Base-by-base conservation (phyloP, 495 filamentous ascomycete species). In the Peziza echinospora region DNA sequence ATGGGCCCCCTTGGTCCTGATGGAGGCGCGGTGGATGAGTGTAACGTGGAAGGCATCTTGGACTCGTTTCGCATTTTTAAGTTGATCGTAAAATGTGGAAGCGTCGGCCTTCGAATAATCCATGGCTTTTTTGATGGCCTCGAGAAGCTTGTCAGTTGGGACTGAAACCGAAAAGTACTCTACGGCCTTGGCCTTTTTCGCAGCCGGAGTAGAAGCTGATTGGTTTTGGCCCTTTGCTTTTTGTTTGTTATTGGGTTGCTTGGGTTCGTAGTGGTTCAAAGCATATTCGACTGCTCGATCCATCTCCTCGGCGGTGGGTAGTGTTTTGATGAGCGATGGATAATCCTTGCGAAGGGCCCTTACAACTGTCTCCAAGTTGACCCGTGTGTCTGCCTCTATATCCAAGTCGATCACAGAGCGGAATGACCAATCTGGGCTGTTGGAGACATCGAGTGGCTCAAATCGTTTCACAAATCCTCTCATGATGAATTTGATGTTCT, bases 11-110 rank as follows among this genome's bases (percentile, higher is more conserved):
- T 75, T 59, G 30, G 2, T 5, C 40, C 65, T 64, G 21, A 76
- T 61, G 2, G 62, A 62, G 8, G 77, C 74, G 42, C 75, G 78
- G 61, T 97, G 89, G 58, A 93, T 83, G 11, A 97, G 71, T 0
- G 89, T 97, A 47, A 96, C 79, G 61, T 97, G 89, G 64, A 94
- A 96, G n/a, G 72, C 63, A 25, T 72, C 54, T 60, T 97, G 89
- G 17, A 96, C 60, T 44, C 89, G 81, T 21, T 77, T 70, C 1
- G 67, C 64, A 34, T 76, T 67, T 52, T 82, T 67, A 22, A 97
- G 77, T 40, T 81, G 72, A 50, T 73, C 68, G 69, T 78, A 96
- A 51, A 93, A 76, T 24, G 67, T 71, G 3, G 73, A 62, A 13
- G 65, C 66, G 46, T 68, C 57, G 26, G 70, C 49, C 3, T 66